phyloP scores from a whole-genome alignment of 2,329 filamentous ascomycete species.

The Cytospora piceae region DNA sequence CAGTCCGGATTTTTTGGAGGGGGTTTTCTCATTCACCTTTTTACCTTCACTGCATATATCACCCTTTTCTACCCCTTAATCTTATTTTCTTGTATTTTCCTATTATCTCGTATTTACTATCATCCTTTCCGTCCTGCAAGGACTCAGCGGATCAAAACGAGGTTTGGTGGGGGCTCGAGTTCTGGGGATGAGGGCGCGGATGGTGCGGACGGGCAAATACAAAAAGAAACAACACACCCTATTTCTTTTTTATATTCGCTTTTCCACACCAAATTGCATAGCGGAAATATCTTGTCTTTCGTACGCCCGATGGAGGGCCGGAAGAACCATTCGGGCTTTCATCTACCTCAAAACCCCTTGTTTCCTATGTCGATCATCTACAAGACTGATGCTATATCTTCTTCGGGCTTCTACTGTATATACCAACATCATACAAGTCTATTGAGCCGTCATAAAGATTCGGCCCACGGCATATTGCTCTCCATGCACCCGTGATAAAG shows the following conservation, averaged over 20 bases:
- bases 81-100: background rate
- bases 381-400: slow-evolving; percentile 14
- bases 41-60: slow-evolving; percentile 22
- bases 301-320: background rate
- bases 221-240: background rate
- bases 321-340: background rate
- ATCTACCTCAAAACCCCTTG: background rate
- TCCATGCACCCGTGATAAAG: background rate
- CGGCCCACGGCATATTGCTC: background rate
- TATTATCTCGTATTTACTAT: too few relatives aligned
- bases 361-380: slow-evolving; percentile 6
- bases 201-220: background rate
- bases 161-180: background rate
- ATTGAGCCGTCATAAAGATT: slow-evolving; percentile 15
- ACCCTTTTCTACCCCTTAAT: background rate
- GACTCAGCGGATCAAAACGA: background rate
- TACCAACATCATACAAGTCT: slow-evolving; percentile 24
- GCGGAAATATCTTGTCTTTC: slow-evolving; percentile 8
- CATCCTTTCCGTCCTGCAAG: background rate
- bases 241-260: background rate
- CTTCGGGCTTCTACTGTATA: slow-evolving; percentile 9
- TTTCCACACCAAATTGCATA: slow-evolving; percentile 24
- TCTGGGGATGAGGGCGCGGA: background rate
- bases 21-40: slow-evolving; percentile 2
- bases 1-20: background rate